Evolutionary conservation across 441 rosid genomes (phyloP).

Genomic region (Eugenia klotzschiana): DNA sequence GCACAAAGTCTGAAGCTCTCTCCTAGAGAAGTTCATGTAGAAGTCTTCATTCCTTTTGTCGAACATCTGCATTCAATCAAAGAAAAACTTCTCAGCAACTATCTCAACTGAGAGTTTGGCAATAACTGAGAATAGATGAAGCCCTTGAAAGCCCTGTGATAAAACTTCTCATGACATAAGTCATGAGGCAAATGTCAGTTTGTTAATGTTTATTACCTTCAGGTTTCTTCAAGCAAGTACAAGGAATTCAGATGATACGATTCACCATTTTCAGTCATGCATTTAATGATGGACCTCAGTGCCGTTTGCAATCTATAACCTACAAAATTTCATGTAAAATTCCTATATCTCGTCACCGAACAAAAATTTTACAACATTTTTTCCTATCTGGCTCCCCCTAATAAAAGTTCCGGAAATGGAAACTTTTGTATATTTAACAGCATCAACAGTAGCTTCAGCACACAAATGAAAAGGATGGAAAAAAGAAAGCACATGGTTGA

Average conservation of each 20-base stretch:
- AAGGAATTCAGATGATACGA: neutral
- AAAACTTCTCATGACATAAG: neutral
- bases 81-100: neutral
- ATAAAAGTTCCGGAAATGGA: neutral
- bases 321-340: neutral
- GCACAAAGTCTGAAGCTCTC: conserved; percentile 65
- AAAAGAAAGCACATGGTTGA: neutral
- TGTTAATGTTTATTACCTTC: neutral
- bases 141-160: neutral
- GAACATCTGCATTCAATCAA: conserved; percentile 25
- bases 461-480: neutral
- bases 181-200: neutral
- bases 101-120: neutral
- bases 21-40: conserved; percentile 36
- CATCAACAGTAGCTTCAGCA: neutral
- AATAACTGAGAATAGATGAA: neutral
- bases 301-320: neutral
- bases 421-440: neutral
- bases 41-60: conserved; percentile 26
- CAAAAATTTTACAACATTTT: neutral
- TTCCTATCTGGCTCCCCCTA: neutral
- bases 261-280: neutral
- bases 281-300: neutral
- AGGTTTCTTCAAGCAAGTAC: neutral
- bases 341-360: neutral